phyloP scores from a whole-genome alignment of 306 rosid genomes.

The Rubus parviflorus region DNA sequence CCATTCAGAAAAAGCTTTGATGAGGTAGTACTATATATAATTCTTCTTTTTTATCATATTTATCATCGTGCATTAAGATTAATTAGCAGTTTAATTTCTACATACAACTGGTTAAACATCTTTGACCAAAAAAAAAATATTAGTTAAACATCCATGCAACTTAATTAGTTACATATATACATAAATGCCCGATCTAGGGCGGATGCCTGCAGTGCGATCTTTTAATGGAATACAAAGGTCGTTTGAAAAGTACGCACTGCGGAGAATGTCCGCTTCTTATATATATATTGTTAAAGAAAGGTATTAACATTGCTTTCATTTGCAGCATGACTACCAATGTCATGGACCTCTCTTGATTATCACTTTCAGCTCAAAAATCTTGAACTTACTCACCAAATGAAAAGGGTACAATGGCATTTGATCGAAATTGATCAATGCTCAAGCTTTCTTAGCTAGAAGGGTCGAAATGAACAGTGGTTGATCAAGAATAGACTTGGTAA shows the following conservation, averaged over 20 bases:
- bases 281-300: too few relatives aligned
- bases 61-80: neutral
- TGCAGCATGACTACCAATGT: conserved; percentile 35
- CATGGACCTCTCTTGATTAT: conserved; percentile 36
- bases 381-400: conserved; percentile 12
- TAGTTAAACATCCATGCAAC: too few relatives aligned
- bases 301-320: conserved; percentile 50
- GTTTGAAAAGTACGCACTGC: too few relatives aligned
- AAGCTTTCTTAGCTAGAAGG: neutral
- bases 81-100: neutral
- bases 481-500: conserved; percentile 30
- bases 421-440: neutral
- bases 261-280: too few relatives aligned
- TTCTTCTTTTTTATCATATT: neutral
- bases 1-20: conserved; percentile 77
- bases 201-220: too few relatives aligned
- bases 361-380: conserved; percentile 42
- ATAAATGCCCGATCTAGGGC: neutral
- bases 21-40: conserved; percentile 44
- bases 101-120: neutral
- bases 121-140: too few relatives aligned
- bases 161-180: neutral
- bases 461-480: conserved; percentile 11
- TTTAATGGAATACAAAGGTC: too few relatives aligned
- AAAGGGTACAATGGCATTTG: conserved; percentile 15